phyloP scores from a whole-genome alignment of 192 early-diverging fungal genomes.

The Coemansia erecta region DNA sequence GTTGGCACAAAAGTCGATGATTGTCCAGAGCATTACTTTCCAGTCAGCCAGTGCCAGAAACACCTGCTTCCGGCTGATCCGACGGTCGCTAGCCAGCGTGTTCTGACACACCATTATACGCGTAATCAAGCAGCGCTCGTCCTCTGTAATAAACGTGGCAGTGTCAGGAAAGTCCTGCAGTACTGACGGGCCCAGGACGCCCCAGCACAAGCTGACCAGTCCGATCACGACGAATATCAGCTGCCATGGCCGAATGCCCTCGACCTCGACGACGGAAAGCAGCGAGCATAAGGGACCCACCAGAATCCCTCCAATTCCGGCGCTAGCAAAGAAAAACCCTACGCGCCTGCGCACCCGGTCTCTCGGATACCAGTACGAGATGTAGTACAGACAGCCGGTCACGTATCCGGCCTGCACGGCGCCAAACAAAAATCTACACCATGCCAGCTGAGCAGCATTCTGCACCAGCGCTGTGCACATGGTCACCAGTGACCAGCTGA shows the following conservation, averaged over 20 bases:
- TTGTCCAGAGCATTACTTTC: constrained; percentile 44
- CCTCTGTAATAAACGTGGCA: constrained; percentile 32
- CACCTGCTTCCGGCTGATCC: constrained; percentile 29
- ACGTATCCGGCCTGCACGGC: constrained; percentile 46
- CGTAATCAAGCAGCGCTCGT: constrained; percentile 21
- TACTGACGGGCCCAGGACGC: constrained; percentile 25
- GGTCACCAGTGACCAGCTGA: constrained; percentile 36
- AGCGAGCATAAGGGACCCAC: constrained; percentile 41
- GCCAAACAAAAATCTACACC: constrained; percentile 37
- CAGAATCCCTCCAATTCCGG: constrained; percentile 35
- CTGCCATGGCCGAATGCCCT: constrained; percentile 24
- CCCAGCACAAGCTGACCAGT: constrained; percentile 25
- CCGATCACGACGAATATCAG: constrained; percentile 37
- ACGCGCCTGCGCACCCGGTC: constrained; percentile 33
- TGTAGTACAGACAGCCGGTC: constrained; percentile 48
- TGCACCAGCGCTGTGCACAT: constrained; percentile 22
- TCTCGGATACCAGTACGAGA: constrained; percentile 50
- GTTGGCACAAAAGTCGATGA: constrained; percentile 48
- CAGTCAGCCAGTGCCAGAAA: constrained; percentile 20
- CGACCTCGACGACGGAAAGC: constrained; percentile 11
- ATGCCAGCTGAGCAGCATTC: constrained; percentile 14
- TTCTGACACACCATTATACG: constrained; percentile 39
- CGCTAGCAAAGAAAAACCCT: constrained; percentile 47
- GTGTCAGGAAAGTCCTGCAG: constrained; percentile 43
- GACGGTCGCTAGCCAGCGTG: constrained; percentile 27